Conservation (phyloP, 2,329 filamentous ascomycete species). For the Arthroderma uncinatum region DNA sequence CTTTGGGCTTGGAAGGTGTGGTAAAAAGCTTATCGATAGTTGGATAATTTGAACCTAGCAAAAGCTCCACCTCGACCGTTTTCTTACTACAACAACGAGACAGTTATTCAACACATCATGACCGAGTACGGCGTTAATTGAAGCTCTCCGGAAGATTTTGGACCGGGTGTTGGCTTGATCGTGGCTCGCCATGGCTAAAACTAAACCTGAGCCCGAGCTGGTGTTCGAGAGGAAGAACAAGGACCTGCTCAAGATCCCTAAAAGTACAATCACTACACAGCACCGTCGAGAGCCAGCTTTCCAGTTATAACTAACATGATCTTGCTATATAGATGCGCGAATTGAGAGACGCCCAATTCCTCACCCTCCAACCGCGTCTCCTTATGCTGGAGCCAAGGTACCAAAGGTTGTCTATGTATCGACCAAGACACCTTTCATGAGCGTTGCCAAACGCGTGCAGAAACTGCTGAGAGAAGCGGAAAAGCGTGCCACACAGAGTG, state of each 20-base stretch:
- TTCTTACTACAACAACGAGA: neutral
- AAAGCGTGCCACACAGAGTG: slow-evolving; percentile 39
- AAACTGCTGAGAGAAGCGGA: slow-evolving; percentile 44
- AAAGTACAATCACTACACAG: slow-evolving; percentile 19
- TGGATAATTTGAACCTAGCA: neutral
- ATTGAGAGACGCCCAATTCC: slow-evolving; percentile 48
- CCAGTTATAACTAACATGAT: neutral
- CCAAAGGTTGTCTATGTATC: slow-evolving; percentile 50
- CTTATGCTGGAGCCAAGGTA: slow-evolving; percentile 38
- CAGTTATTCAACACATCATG: neutral
- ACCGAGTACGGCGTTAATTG: neutral
- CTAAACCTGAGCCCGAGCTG: slow-evolving; percentile 18
- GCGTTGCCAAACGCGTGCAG: slow-evolving; percentile 49
- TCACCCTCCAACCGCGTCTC: slow-evolving; percentile 44
- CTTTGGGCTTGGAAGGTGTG: neutral
- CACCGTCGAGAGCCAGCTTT: neutral
- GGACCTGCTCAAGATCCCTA: slow-evolving; percentile 27
- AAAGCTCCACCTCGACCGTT: neutral
- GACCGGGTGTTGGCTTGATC: neutral
- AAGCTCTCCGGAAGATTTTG: neutral
- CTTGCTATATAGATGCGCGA: slow-evolving; percentile 30
- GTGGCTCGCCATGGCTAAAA: slow-evolving; percentile 8
- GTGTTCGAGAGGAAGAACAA: slow-evolving; percentile 33
- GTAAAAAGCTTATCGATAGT: slow-evolving; percentile 5
- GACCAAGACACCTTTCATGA: slow-evolving; percentile 45